Evolutionary conservation across 73 alveolate genomes (phyloP).

Genomic region (Paramecium octaurelia): DNA sequence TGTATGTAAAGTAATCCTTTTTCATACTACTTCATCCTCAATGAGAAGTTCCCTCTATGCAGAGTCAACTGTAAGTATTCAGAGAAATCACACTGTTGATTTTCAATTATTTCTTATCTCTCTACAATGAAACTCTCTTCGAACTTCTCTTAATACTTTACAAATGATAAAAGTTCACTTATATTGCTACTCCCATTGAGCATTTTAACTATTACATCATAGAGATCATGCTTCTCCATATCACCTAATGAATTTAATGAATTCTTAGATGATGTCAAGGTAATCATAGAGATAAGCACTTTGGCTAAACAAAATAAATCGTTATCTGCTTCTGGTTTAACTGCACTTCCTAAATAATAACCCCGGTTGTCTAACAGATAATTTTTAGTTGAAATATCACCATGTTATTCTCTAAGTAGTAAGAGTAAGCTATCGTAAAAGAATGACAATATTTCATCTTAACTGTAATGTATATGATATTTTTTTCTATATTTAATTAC

Average conservation of each 20-base stretch:
- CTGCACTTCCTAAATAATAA: neutral
- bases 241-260: neutral
- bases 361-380: neutral
- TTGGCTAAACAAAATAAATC: neutral
- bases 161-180: neutral
- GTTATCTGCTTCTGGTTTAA: neutral
- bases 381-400: neutral
- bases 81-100: neutral
- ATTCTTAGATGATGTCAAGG: neutral
- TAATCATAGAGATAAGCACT: neutral
- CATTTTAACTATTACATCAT: neutral
- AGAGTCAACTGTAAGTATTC: neutral
- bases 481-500: neutral
- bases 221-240: neutral
- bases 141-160: neutral
- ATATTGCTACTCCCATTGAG: neutral
- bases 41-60: neutral
- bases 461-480: neutral
- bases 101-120: neutral
- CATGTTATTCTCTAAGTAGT: neutral
- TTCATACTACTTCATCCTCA: neutral
- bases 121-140: neutral
- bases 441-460: neutral
- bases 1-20: neutral
- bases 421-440: slow-evolving; percentile 1